Conservation (phyloP, 1,284 basidiomycete genomes). For the Naganishia albida region DNA sequence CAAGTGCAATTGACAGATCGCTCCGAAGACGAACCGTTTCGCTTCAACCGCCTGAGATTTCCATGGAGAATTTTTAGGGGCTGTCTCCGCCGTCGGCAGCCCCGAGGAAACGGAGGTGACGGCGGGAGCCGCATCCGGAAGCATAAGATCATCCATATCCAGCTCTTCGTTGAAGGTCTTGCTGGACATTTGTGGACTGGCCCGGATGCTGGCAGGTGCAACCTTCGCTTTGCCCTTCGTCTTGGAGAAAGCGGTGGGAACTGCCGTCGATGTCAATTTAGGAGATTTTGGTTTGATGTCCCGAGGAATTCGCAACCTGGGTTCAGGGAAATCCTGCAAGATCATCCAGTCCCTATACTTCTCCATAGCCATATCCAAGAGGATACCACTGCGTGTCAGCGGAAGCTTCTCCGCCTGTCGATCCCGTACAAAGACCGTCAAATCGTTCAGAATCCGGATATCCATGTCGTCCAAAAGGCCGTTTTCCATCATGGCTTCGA, state of each 20-base stretch:
- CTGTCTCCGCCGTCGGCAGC: neutral
- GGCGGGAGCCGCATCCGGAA: slow-evolving; percentile 43
- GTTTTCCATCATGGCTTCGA: slow-evolving; percentile 85
- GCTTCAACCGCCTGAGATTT: slow-evolving; percentile 55
- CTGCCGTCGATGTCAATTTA: slow-evolving; percentile 15
- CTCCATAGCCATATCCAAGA: slow-evolving; percentile 64
- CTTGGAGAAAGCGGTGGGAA: slow-evolving; percentile 42
- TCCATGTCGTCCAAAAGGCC: slow-evolving; percentile 74
- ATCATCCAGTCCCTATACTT: slow-evolving; percentile 76
- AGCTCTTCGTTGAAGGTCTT: slow-evolving; percentile 50
- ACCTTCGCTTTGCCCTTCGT: slow-evolving; percentile 34
- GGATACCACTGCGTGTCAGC: slow-evolving; percentile 62
- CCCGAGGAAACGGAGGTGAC: slow-evolving; percentile 44
- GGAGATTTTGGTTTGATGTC: slow-evolving; percentile 45
- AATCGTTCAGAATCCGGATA: slow-evolving; percentile 65
- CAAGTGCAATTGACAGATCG: slow-evolving; percentile 1
- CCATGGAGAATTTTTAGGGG: slow-evolving; percentile 51
- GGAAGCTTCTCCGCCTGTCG: slow-evolving; percentile 71
- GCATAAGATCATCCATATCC: slow-evolving; percentile 53
- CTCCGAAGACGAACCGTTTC: slow-evolving; percentile 53
- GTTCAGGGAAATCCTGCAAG: slow-evolving; percentile 74
- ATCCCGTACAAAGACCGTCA: slow-evolving; percentile 64
- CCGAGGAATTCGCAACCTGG: slow-evolving; percentile 58
- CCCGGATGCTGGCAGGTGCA: slow-evolving; percentile 10
- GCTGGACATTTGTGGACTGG: slow-evolving; percentile 38